These are phyloP conservation scores for Podospora conica DNA, from an alignment of 495 filamentous ascomycete genomes.

Conservation along the genomic window DNA sequence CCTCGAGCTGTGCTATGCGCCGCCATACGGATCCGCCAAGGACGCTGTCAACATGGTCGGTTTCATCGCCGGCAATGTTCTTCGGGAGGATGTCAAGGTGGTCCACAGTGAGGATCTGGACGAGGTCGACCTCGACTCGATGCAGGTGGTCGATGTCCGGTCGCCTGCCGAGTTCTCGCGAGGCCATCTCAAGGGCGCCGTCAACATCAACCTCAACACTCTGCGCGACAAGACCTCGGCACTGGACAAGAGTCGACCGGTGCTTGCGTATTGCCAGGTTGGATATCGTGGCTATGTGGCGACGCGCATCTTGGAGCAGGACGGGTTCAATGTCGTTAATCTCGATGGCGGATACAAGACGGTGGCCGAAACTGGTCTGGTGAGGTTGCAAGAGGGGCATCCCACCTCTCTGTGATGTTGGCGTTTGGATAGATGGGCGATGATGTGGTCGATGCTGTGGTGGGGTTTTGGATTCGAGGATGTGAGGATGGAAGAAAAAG, in stretches of 20 bases:
- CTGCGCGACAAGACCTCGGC: slow-evolving; percentile 14
- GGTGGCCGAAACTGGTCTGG: slow-evolving; percentile 7
- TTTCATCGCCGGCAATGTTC: slow-evolving; percentile 24
- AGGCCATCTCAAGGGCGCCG: slow-evolving; percentile 19
- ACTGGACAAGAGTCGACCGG: slow-evolving; percentile 16
- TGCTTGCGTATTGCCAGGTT: slow-evolving; percentile 22
- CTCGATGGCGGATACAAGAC: slow-evolving; percentile 27
- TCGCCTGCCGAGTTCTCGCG: slow-evolving; percentile 18
- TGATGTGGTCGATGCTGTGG: not conserved
- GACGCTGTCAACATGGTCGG: slow-evolving; percentile 34
- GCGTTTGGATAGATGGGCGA: not conserved
- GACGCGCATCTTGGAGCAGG: slow-evolving; percentile 26
- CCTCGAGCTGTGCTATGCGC: slow-evolving; percentile 29
- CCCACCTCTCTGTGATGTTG: not conserved
- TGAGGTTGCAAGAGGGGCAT: not conserved
- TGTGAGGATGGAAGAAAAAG: not conserved
- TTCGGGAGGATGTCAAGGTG: slow-evolving; percentile 26
- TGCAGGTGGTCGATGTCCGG: slow-evolving; percentile 25
- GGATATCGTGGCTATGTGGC: slow-evolving; percentile 29
- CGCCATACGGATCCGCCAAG: slow-evolving; percentile 31
- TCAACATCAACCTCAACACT: slow-evolving; percentile 21
- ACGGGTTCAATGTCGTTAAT: slow-evolving; percentile 26
- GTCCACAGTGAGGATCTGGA: slow-evolving; percentile 23
- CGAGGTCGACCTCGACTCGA: slow-evolving; percentile 4
- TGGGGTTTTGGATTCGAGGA: not conserved